Evolutionary conservation across 306 rosid species (phyloP), one percentile per base, ranked within the genome.

Genomic region (Cajanus cajan): DNA sequence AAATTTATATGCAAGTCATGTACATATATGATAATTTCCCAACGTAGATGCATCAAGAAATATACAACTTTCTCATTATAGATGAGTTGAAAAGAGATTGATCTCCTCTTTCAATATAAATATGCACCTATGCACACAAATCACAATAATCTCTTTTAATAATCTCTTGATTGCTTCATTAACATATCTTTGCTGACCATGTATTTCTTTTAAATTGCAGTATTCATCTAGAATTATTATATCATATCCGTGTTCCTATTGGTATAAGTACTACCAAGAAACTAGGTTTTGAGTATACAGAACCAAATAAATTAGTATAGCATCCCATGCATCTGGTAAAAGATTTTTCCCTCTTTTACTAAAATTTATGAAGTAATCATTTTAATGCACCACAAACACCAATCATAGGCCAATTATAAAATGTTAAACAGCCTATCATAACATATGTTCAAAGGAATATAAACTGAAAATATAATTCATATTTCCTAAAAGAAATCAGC

Each of bases 321-420:
- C 73, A 47, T 19, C n/a, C n/a, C 45, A 44, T 44, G 11, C 31
- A 31, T 78, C 7, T 31, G 41, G 47, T 18, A 51, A 51, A 14
- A 47, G 8, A 11, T 68, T 31, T 8, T 61, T 24, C 68, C 48
- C 41, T 10, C 5, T 76, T 77, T 52, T 70, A 50, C 58, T 50
- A 40, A 76, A 70, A 19, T 63, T 67, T 43, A 39, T n/a, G 43
- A 48, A 62, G 62, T 21, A 50, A 34, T 54, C 8, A 66, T 31
- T 5, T 77, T 6, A 37, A 66, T 73, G 80, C 18, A 64, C 65
- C 71, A 24, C 25, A 64, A 71, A 67, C 62, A 72, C 7, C 58
- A 64, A 57, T 66, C 52, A 77, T 3, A 54, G 43, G 37, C 1
- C 8, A 57, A 57, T 12, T 57, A 57, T 57, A 57, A 57, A 59